A percentile compares a stretch with the other conserved stretches of the same genome.
These are phyloP conservation scores for Castanea mollissima DNA, from an alignment of 306 rosid genomes.

Conservation along the genomic window DNA sequence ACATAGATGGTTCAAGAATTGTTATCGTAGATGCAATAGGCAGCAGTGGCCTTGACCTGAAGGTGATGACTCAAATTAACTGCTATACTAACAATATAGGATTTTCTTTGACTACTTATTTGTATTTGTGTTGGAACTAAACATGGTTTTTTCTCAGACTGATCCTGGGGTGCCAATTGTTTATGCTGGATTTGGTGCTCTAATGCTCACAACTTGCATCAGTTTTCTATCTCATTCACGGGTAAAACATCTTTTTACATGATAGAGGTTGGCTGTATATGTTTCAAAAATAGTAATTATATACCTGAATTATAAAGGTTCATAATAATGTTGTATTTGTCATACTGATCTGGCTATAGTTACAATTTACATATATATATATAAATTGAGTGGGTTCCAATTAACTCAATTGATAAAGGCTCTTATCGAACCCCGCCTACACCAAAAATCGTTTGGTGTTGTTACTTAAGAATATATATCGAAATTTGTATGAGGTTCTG, in stretches of 20 bases:
- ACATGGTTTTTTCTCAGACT: conserved; percentile 49
- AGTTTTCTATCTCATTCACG: conserved; percentile 92
- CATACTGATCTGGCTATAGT: not conserved
- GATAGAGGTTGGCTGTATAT: not conserved
- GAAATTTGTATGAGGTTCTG: not conserved
- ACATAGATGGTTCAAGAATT: conserved; percentile 68
- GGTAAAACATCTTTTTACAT: conserved; percentile 36
- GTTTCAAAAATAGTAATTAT: not conserved
- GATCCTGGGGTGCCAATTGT: conserved; percentile 95
- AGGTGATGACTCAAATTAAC: conserved; percentile 45
- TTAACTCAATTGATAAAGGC: too few species aligned
- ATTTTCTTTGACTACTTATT: conserved; percentile 8
- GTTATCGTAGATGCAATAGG: conserved; percentile 87
- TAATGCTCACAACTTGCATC: conserved; percentile 94
- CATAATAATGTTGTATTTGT: not conserved
- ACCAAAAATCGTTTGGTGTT: too few species aligned
- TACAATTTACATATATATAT: not conserved
- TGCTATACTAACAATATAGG: not conserved
- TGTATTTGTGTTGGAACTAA: conserved; percentile 15
- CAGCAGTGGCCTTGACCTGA: conserved; percentile 87
- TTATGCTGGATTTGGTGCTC: conserved; percentile 97
- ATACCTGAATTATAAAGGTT: conserved; percentile 7
- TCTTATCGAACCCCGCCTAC: too few species aligned
- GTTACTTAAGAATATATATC: not conserved
- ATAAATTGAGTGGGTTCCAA: too few species aligned